phyloP scores from a whole-genome alignment of 1,284 basidiomycete species.

The Tilletia indica region DNA sequence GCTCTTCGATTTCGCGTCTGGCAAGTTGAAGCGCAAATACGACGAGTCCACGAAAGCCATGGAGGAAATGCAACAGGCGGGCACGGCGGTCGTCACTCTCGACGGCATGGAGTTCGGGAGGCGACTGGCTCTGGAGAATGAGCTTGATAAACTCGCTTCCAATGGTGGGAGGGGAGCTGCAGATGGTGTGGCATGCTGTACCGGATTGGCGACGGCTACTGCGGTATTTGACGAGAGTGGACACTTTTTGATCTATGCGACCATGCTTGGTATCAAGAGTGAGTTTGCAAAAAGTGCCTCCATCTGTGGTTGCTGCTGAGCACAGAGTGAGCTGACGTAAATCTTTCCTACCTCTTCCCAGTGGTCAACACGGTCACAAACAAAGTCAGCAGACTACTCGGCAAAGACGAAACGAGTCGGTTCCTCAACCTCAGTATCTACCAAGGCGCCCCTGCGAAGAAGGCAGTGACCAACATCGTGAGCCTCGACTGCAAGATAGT shows the following conservation, averaged over 20 bases:
- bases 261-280: slow-evolving; percentile 93
- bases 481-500: slow-evolving; percentile 44
- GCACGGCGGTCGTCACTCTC: slow-evolving; percentile 81
- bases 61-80: slow-evolving; percentile 77
- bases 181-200: slow-evolving; percentile 57
- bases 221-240: slow-evolving; percentile 96
- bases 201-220: slow-evolving; percentile 56
- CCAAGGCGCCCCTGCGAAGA: slow-evolving; percentile 88
- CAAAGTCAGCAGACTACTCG: slow-evolving; percentile 81
- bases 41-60: slow-evolving; percentile 89
- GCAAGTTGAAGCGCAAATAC: slow-evolving; percentile 86
- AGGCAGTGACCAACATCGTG: slow-evolving; percentile 75
- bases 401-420: slow-evolving; percentile 89
- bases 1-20: slow-evolving; percentile 84
- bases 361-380: slow-evolving; percentile 94
- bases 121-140: slow-evolving; percentile 83
- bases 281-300: neutral
- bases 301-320: neutral
- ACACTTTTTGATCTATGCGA: slow-evolving; percentile 87
- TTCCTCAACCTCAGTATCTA: slow-evolving; percentile 87
- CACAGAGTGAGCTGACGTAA: neutral
- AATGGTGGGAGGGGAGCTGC: slow-evolving; percentile 59
- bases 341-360: slow-evolving; percentile 52
- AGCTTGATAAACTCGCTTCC: slow-evolving; percentile 67
- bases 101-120: slow-evolving; percentile 99